phyloP scores from a whole-genome alignment of 352 stramenopile species.

The Blastocystis sp. region DNA sequence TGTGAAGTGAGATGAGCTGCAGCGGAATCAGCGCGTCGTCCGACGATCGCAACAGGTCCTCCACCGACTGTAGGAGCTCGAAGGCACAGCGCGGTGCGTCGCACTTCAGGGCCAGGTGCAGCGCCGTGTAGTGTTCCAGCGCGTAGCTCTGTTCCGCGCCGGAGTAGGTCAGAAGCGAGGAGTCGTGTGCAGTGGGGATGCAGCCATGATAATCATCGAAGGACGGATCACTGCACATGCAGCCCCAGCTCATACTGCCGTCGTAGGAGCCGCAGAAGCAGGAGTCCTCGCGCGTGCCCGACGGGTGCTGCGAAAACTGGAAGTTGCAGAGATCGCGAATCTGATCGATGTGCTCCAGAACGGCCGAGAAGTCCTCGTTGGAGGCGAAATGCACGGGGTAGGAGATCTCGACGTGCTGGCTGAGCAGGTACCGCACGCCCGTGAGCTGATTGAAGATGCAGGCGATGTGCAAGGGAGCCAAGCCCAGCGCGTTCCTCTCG shows the following conservation, averaged over 20 bases:
- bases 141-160: neutral
- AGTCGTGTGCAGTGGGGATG: neutral
- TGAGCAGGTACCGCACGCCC: slow-evolving; percentile 18
- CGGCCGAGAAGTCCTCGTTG: neutral
- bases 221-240: neutral
- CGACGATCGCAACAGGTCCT: neutral
- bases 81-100: slow-evolving; percentile 41
- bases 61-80: neutral
- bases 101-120: slow-evolving; percentile 20
- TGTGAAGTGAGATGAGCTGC: neutral
- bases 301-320: neutral
- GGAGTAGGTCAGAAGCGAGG: neutral
- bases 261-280: slow-evolving; percentile 34
- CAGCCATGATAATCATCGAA: neutral
- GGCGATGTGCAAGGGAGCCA: slow-evolving; percentile 47
- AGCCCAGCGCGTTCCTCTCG: slow-evolving; percentile 18
- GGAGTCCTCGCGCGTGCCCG: neutral
- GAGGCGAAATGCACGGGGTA: slow-evolving; percentile 15
- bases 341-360: slow-evolving; percentile 28
- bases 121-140: slow-evolving; percentile 24
- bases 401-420: slow-evolving; percentile 6
- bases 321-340: slow-evolving; percentile 18
- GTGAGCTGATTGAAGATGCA: slow-evolving; percentile 30
- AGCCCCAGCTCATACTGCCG: neutral
- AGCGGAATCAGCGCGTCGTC: neutral